Percentiles rank a stretch among this genome's conserved stretches.
Conservation (phyloP, 2,329 filamentous ascomycete genomes). For the Fusarium sp. region DNA sequence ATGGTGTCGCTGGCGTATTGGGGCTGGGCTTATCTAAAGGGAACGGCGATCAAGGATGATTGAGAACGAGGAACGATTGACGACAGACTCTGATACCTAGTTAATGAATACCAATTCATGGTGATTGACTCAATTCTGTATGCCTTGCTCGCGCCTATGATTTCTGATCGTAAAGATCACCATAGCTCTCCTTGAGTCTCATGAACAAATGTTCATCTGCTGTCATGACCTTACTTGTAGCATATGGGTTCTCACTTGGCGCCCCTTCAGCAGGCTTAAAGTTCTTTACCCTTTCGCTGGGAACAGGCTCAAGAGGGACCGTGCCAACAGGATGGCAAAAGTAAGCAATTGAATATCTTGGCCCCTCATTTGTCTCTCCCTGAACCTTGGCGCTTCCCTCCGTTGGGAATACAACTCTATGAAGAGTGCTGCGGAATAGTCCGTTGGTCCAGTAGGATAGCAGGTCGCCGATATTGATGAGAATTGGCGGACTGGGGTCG, state of each 20-base stretch:
- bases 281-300: slow-evolving; percentile 65
- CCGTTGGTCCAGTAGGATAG: slow-evolving; percentile 91
- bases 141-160: slow-evolving; percentile 18
- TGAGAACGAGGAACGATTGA: background rate
- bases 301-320: slow-evolving; percentile 66
- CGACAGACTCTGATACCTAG: background rate
- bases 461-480: slow-evolving; percentile 80
- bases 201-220: slow-evolving; percentile 72
- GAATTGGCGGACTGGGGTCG: slow-evolving; percentile 75
- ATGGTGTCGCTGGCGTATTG: slow-evolving; percentile 59
- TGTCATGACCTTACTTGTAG: slow-evolving; percentile 67
- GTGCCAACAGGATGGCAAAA: slow-evolving; percentile 73
- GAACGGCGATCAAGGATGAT: background rate
- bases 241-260: slow-evolving; percentile 58
- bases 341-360: slow-evolving; percentile 74
- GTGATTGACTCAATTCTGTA: background rate
- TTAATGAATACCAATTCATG: background rate
- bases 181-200: slow-evolving; percentile 69
- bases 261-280: slow-evolving; percentile 51
- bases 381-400: slow-evolving; percentile 42
- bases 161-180: slow-evolving; percentile 63
- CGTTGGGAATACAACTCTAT: slow-evolving; percentile 80
- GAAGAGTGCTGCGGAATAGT: slow-evolving; percentile 85
- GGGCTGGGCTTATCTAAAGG: slow-evolving; percentile 54
- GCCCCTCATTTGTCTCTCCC: slow-evolving; percentile 61